Evolutionary conservation across 805 yeast genomes (phyloP).

Genomic region (Lipomyces chichibuensis): DNA sequence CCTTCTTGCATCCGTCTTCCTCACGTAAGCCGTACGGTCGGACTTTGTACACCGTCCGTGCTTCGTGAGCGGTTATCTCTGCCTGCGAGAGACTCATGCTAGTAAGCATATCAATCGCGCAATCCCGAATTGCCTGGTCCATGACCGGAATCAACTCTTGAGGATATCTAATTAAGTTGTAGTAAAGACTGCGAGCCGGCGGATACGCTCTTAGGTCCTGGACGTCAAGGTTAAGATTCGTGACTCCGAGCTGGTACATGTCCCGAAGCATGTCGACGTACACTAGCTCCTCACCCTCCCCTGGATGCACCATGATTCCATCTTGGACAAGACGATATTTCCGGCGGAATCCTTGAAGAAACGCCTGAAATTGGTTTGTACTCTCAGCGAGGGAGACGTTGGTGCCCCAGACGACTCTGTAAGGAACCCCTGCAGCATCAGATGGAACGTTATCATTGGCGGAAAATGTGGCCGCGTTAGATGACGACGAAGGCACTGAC

Average conservation of each 20-base stretch:
- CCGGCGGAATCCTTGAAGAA: constrained; percentile 79
- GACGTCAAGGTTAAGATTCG: constrained; percentile 84
- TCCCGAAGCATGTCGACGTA: constrained; percentile 73
- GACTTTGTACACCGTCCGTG: constrained; percentile 63
- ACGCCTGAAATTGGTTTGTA: constrained; percentile 75
- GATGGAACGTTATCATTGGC: constrained; percentile 31
- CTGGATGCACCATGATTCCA: constrained; percentile 46
- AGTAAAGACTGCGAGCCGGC: constrained; percentile 74
- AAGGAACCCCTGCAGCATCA: constrained; percentile 41
- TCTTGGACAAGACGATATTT: constrained; percentile 67
- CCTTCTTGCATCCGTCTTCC: constrained; percentile 57
- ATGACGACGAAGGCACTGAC: constrained; percentile 16
- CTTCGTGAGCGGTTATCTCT: constrained; percentile 34
- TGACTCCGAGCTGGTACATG: constrained; percentile 76
- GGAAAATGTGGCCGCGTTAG: constrained; percentile 30
- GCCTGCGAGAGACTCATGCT: constrained; percentile 45
- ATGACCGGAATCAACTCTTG: constrained; percentile 96
- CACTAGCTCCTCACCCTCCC: constrained; percentile 70
- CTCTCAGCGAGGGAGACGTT: constrained; percentile 91
- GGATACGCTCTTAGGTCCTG: constrained; percentile 75
- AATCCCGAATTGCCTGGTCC: constrained; percentile 94
- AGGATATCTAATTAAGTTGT: constrained; percentile 88
- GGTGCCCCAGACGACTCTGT: constrained; percentile 93
- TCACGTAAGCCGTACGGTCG: constrained; percentile 75
- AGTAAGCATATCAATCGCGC: constrained; percentile 72